A percentile compares a stretch with the other conserved stretches of the same genome.
Conservation (phyloP, 2,329 filamentous ascomycete species). For the Penicillium sp. region DNA sequence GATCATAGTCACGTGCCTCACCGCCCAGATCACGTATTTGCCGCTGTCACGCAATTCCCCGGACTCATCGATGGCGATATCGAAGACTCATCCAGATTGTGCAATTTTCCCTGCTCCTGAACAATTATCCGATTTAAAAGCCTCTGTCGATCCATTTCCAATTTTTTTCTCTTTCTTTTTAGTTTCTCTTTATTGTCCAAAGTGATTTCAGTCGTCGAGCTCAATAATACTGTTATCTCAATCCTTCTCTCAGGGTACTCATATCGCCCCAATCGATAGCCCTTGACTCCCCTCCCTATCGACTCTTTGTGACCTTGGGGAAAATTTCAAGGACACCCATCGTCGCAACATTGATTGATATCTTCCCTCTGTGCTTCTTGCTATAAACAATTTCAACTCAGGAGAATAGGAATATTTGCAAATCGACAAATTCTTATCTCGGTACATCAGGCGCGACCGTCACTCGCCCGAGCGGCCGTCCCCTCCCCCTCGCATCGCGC, state of each 20-base stretch:
- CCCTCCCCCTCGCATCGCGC: not conserved
- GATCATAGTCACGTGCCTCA: slow-evolving; percentile 20
- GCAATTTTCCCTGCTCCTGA: not conserved
- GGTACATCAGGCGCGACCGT: not conserved
- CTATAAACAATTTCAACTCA: not conserved
- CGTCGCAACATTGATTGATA: not conserved
- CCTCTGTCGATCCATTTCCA: not conserved
- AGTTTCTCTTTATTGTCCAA: not conserved
- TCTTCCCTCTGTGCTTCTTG: not conserved
- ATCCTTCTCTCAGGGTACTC: not conserved
- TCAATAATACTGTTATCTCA: not conserved
- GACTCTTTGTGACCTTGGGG: no score
- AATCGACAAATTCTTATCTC: not conserved
- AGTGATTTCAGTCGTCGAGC: not conserved
- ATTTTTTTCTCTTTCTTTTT: not conserved
- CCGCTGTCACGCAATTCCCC: slow-evolving; percentile 6
- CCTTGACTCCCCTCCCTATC: not conserved
- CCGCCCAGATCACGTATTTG: slow-evolving; percentile 7
- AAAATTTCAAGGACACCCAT: not conserved
- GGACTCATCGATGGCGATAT: slow-evolving; percentile 5
- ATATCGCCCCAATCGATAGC: not conserved
- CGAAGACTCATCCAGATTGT: not conserved
- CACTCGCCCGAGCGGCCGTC: not conserved
- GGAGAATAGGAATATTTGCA: not conserved
- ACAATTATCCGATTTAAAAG: not conserved